Base-by-base conservation (phyloP, 1,139 yeast genomes). In the Geotrichum siamense region DNA sequence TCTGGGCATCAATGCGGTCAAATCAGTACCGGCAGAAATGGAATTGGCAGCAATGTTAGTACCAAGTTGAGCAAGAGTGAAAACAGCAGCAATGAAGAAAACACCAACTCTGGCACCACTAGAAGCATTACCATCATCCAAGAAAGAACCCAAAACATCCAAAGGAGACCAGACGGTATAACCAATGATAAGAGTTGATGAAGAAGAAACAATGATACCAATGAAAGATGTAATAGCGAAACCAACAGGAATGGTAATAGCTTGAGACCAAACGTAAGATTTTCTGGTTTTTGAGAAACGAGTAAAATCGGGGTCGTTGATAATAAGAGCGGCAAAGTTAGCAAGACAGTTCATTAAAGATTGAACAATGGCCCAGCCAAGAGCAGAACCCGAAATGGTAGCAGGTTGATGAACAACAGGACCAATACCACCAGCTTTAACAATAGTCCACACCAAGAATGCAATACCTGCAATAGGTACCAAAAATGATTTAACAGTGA, bases 21-120 rank as follows among this genome's bases (percentile, higher is more conserved):
- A 76, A 65, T 87, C 96, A 3, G 94, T 86, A 60, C 96, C 96
- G 43, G 93, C 91, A 3, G 94, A 79, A 44, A 87, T 69, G 3
- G 94, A 81, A 65, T 87, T 87, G 12, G 95, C 96, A 30, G 94
- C 78, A 52, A 87, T 82, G 60, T 87, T 87, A 13, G 94, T 82
- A 61, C 96, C 96, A 51, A 85, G 68, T 64, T 86, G 96, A 15
- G 95, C 94, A 48, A 86, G 63, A 1, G 87, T 82, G 65, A 86
- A 83, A 1, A 85, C 86, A 37, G 78, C 67, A 4, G 87, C 74
- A 53, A 86, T 79, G 51, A 87, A 71, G 63, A 87, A 87, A 1
- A 82, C 94, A 53, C 95, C 96, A 17, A 89, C 94, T 57, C 94
- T 73, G 43, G 87, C 82, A 55, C 83, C 94, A n/a, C 33, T 19